Evolutionary conservation across 2,329 filamentous ascomycete species (phyloP).

Genomic region (Mycosphaerella sp.): DNA sequence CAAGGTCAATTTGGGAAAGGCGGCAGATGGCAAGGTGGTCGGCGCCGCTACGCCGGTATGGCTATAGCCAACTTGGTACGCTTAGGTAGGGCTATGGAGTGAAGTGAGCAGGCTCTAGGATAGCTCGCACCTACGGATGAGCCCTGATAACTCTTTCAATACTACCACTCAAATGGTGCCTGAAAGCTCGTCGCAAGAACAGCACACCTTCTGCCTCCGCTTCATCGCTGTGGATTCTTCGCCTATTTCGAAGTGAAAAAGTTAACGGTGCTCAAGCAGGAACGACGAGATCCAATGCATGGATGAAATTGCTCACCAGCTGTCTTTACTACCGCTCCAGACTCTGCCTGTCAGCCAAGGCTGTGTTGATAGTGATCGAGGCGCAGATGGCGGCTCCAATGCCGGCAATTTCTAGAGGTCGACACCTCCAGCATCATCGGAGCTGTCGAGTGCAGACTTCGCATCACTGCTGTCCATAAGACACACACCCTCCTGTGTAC

Average conservation of each 20-base stretch:
- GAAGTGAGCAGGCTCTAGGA: conserved; percentile 6
- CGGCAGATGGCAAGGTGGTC: conserved; percentile 29
- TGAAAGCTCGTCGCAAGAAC: conserved; percentile 7
- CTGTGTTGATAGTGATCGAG: neutral
- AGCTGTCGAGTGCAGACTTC: conserved; percentile 2
- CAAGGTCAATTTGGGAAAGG: conserved; percentile 29
- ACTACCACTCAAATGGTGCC: conserved; percentile 6
- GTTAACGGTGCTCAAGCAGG: neutral
- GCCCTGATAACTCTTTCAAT: neutral
- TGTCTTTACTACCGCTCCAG: conserved; percentile 8
- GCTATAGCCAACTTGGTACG: conserved; percentile 21
- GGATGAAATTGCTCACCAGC: neutral
- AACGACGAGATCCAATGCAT: neutral
- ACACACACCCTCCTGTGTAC: conserved; percentile 50
- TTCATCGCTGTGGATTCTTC: conserved; percentile 8
- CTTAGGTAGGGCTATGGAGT: neutral
- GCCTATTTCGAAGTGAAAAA: neutral
- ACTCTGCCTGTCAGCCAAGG: conserved; percentile 1
- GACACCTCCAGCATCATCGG: conserved; percentile 10
- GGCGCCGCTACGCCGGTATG: conserved; percentile 34
- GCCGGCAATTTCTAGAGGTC: conserved; percentile 8
- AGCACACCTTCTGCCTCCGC: conserved; percentile 8
- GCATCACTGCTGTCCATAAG: conserved; percentile 19
- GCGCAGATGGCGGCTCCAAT: neutral
- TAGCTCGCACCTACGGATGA: conserved; percentile 12